Conservation (phyloP, 352 stramenopile species). For the Thraustochytrium sp. region DNA sequence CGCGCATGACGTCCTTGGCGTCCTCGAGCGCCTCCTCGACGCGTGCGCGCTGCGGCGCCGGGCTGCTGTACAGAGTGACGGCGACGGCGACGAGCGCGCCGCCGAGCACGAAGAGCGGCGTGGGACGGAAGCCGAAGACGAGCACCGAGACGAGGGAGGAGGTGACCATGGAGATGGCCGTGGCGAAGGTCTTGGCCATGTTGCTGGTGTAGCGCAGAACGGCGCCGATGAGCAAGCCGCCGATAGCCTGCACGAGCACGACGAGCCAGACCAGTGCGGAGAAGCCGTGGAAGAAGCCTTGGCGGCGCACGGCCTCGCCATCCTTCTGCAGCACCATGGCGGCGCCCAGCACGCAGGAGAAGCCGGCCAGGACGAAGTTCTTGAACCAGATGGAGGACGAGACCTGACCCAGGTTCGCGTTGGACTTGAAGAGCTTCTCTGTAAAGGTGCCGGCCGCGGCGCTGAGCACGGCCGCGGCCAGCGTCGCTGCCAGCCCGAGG, state of each 20-base stretch:
- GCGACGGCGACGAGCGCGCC: neutral
- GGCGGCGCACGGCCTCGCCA: constrained; percentile 51
- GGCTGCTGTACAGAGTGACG: neutral
- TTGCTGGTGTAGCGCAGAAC: constrained; percentile 87
- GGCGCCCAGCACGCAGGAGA: constrained; percentile 65
- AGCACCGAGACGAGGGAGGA: neutral
- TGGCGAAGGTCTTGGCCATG: constrained; percentile 83
- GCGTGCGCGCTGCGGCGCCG: neutral
- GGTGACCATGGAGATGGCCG: constrained; percentile 71
- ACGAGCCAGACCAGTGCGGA: constrained; percentile 56
- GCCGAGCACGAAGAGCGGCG: neutral
- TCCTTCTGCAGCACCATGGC: constrained; percentile 65
- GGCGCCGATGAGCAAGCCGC: constrained; percentile 77
- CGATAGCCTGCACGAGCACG: constrained; percentile 64
- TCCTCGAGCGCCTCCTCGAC: neutral
- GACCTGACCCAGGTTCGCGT: neutral
- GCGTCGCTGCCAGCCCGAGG: constrained; percentile 64
- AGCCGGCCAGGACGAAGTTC: constrained; percentile 77
- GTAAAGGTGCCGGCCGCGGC: constrained; percentile 80
- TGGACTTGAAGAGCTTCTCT: constrained; percentile 75
- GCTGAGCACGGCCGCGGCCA: constrained; percentile 63
- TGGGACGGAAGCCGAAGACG: neutral
- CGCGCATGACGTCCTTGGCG: no score
- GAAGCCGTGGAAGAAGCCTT: constrained; percentile 74
- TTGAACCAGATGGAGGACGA: constrained; percentile 70